phyloP scores from a whole-genome alignment of 441 rosid genomes.

The Pelargonium australe region DNA sequence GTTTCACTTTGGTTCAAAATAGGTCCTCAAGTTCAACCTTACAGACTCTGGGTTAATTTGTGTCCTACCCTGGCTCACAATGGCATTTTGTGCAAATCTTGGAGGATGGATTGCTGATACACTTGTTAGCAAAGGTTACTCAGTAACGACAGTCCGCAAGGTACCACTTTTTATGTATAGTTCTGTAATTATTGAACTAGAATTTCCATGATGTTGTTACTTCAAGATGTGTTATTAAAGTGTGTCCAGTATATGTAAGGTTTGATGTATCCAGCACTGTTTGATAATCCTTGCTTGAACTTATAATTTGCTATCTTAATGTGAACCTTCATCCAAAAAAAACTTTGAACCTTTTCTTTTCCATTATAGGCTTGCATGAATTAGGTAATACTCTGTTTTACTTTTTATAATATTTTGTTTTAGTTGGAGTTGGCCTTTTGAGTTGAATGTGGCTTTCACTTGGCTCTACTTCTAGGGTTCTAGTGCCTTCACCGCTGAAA shows the following conservation, averaged over 20 bases:
- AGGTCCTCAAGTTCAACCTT: slow-evolving; percentile 84
- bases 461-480: not conserved
- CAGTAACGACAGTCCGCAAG: slow-evolving; percentile 86
- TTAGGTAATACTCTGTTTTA: not conserved
- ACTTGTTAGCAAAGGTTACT: slow-evolving; percentile 68
- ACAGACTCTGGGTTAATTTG: slow-evolving; percentile 79
- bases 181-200: not conserved
- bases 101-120: slow-evolving; percentile 98
- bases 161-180: slow-evolving; percentile 26
- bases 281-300: too few species aligned
- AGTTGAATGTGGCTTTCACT: not conserved
- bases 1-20: slow-evolving; percentile 3
- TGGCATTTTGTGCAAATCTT: slow-evolving; percentile 84
- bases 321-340: not conserved
- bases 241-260: too few species aligned
- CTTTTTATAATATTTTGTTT: not conserved
- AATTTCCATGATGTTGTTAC: not conserved
- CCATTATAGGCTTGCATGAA: not conserved
- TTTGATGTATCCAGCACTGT: too few species aligned
- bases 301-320: not conserved
- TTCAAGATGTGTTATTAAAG: too few species aligned
- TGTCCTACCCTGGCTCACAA: slow-evolving; percentile 86
- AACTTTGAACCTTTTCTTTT: not conserved
- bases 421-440: not conserved
- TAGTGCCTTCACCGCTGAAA: not conserved